Conservation (phyloP, 1,284 basidiomycete genomes). For the Trametes versicolor region DNA sequence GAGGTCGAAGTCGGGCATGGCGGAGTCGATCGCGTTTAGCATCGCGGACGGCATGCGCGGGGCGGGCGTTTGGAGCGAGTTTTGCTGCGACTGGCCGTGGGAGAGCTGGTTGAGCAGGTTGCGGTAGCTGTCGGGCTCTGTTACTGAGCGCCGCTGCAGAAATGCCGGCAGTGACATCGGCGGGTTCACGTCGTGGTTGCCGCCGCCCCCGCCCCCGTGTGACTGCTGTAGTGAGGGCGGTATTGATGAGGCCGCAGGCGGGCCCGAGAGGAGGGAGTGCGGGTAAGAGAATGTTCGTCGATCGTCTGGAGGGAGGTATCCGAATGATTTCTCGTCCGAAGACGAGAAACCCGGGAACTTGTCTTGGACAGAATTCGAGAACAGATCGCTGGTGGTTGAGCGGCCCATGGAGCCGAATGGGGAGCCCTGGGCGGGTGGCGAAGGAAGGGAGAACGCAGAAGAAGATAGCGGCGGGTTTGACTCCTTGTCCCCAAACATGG, state of each 20-base stretch:
- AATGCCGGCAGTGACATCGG: constrained; percentile 40
- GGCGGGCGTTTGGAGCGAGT: constrained; percentile 28
- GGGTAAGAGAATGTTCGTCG: constrained; percentile 55
- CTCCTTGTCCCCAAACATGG: constrained; percentile 62
- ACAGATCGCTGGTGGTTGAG: constrained; percentile 50
- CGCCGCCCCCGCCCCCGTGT: background rate
- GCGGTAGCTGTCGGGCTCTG: constrained; percentile 58
- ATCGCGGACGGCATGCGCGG: constrained; percentile 28
- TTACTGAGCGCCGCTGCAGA: constrained; percentile 56
- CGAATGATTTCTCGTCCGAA: constrained; percentile 35
- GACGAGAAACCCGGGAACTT: constrained; percentile 45
- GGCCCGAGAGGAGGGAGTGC: constrained; percentile 52
- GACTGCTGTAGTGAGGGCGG: constrained; percentile 35
- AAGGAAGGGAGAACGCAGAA: constrained; percentile 50
- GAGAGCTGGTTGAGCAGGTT: constrained; percentile 40
- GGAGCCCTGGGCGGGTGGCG: constrained; percentile 46
- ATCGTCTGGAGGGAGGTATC: constrained; percentile 53
- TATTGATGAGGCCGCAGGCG: constrained; percentile 42
- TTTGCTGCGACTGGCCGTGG: constrained; percentile 27
- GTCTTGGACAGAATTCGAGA: constrained; percentile 43
- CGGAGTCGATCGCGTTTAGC: constrained; percentile 25
- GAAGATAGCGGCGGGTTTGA: constrained; percentile 53
- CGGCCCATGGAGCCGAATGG: constrained; percentile 52
- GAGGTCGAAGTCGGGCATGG: constrained; percentile 31
- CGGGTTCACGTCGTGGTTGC: constrained; percentile 15